A percentile compares a stretch with the other conserved stretches of the same genome.
Conservation (phyloP, 1,139 yeast species). For the Casaregolazyma suthepensis region DNA sequence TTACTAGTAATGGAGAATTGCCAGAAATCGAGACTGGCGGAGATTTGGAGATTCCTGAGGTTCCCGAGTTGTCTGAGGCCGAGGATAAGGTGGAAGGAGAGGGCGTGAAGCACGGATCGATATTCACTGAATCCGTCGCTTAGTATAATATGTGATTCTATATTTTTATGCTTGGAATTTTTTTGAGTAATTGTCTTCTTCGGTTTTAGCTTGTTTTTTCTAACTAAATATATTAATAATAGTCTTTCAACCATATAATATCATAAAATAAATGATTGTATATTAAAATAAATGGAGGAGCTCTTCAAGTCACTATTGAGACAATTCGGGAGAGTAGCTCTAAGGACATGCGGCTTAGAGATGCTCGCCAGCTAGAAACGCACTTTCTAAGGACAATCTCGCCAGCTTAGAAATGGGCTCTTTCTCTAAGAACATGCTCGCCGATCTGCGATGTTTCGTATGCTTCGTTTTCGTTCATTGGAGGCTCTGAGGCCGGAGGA, state of each 20-base stretch:
- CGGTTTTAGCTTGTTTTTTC: constrained; percentile 8
- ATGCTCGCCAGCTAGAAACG: too few species aligned
- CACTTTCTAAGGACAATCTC: too few species aligned
- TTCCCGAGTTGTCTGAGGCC: constrained; percentile 1
- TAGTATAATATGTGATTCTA: background rate
- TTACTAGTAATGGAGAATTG: background rate
- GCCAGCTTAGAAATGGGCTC: constrained; percentile 1
- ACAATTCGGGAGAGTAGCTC: too few species aligned
- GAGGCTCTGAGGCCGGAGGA: constrained; percentile 11
- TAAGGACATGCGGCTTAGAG: too few species aligned
- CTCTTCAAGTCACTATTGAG: background rate
- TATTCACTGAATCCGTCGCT: background rate
- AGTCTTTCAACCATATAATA: constrained; percentile 5
- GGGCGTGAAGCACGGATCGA: background rate
- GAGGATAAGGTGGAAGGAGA: background rate
- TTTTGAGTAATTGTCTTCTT: constrained; percentile 3
- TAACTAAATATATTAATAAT: constrained; percentile 5
- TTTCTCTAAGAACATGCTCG: constrained; percentile 14
- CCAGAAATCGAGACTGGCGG: background rate
- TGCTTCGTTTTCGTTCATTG: constrained; percentile 17
- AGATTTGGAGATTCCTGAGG: background rate
- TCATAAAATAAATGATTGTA: background rate
- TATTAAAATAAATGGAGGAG: background rate
- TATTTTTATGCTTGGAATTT: background rate
- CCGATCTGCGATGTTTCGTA: constrained; percentile 15